Base-by-base conservation (phyloP, 495 filamentous ascomycete species). In the Jackrogersella multiformis region DNA sequence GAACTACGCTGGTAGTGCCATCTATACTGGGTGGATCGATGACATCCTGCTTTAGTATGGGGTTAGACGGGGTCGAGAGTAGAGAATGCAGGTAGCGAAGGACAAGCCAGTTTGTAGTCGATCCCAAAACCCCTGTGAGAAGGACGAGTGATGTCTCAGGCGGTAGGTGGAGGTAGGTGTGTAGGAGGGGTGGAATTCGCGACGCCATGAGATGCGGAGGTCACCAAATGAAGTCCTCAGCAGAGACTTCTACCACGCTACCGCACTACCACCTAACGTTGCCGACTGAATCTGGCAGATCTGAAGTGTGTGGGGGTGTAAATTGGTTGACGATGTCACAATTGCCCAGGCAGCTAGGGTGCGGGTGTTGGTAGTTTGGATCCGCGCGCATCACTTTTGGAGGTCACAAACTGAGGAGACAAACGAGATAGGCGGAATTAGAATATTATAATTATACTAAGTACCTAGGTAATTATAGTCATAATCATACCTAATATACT, bases 71-170 rank as follows among this genome's bases (percentile, higher is more conserved):
- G 28, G 55, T 49, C 38, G 69, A 72, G 56, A 92, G 79, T 0
- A 85, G 79, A 16, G 84, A 82, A 75, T 86, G 81, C 1, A 94
- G 76, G 76, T 85, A 88, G 32, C 89, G 82, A 15, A 89, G 68
- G 12, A 90, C 75, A 13, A 94, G 85, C 91, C 91, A 94, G 74
- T 92, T 92, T 5, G 89, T 84, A 34, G 84, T 87, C 13, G 89
- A 88, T 35, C 87, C 89, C 8, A 93, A 81, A 9, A 92, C 86
- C 20, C 87, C 87, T 2, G 91, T 93, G 6, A 97, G 73, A 5
- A 97, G 80, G 23, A 87, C 84, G 21, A 96, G 84, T 8, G 90
- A 89, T 2, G 71, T 73, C 68, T 77, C 74, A 36, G 67, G 21
- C 35, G 76, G 71, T 45, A 75, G 58, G 73, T 79, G 73, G 68